phyloP scores from a whole-genome alignment of 2,329 filamentous ascomycete genomes.

The Zasmidium citrigriseum region DNA sequence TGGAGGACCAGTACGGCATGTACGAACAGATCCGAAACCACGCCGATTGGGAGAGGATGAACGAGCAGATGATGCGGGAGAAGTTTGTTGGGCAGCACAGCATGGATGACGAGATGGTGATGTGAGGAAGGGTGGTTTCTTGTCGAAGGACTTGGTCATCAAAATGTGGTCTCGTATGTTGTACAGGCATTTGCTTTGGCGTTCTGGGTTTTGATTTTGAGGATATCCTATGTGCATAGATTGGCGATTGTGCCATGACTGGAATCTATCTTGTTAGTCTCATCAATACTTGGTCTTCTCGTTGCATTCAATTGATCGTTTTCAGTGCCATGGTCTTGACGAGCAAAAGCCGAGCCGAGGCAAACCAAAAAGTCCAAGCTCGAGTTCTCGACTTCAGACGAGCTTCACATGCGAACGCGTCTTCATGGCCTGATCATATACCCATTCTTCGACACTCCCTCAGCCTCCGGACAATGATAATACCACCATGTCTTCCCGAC shows the following conservation, averaged over 20 bases:
- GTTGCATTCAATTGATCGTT: too few species aligned
- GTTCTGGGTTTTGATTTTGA: not conserved
- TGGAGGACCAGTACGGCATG: slow-evolving; percentile 70
- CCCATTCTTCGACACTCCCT: not conserved
- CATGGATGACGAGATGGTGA: slow-evolving; percentile 34
- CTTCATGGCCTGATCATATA: not conserved
- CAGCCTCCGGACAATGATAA: not conserved
- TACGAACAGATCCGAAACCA: slow-evolving; percentile 57
- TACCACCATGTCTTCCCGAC: slow-evolving; percentile 3
- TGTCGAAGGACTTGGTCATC: not conserved
- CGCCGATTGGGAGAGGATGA: slow-evolving; percentile 46
- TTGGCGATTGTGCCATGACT: not conserved
- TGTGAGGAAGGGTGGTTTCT: slow-evolving; percentile 17
- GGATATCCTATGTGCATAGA: not conserved
- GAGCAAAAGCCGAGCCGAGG: not conserved
- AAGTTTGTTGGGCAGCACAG: slow-evolving; percentile 20
- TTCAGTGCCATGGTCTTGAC: too few species aligned
- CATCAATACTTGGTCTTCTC: too few species aligned
- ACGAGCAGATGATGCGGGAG: slow-evolving; percentile 22
- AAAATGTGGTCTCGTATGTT: not conserved
- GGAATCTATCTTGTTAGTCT: too few species aligned
- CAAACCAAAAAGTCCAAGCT: not conserved
- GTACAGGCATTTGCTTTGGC: not conserved
- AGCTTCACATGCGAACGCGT: not conserved
- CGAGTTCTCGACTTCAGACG: not conserved